These are phyloP conservation scores for Sporothrix schenckii DNA, from an alignment of 2,329 filamentous ascomycete genomes.

Conservation along the genomic window DNA sequence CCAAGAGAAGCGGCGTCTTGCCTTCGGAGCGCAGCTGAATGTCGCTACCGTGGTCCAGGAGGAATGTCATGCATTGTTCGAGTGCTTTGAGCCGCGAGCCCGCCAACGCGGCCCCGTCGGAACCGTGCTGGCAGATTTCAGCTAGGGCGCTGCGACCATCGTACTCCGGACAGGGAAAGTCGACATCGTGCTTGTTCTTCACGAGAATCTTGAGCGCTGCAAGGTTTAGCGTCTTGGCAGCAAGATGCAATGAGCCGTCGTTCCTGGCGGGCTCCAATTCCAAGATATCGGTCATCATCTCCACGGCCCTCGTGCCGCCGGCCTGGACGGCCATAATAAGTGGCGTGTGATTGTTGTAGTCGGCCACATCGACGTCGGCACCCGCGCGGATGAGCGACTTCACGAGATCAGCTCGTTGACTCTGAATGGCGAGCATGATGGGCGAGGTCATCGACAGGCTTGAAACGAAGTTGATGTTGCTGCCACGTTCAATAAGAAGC, in stretches of 20 bases:
- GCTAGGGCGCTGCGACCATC: constrained; percentile 65
- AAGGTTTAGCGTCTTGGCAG: constrained; percentile 61
- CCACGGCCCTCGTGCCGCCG: constrained; percentile 56
- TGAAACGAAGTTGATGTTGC: constrained; percentile 61
- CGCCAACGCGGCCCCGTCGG: constrained; percentile 51
- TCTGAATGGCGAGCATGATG: constrained; percentile 61
- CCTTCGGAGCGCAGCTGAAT: constrained; percentile 58
- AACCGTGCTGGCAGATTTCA: constrained; percentile 63
- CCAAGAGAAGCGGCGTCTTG: constrained; percentile 63
- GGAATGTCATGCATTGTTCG: constrained; percentile 59
- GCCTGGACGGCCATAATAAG: constrained; percentile 62
- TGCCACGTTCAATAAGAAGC: constrained; percentile 57
- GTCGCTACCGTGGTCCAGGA: constrained; percentile 62
- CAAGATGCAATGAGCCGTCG: constrained; percentile 69
- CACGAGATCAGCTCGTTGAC: constrained; percentile 60
- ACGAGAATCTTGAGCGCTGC: constrained; percentile 60
- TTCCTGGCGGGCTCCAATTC: constrained; percentile 60
- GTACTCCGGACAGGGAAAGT: constrained; percentile 66
- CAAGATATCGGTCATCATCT: constrained; percentile 59
- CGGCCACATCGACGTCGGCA: constrained; percentile 62
- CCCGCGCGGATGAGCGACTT: constrained; percentile 59
- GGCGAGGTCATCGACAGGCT: constrained; percentile 58
- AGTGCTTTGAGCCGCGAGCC: constrained; percentile 56
- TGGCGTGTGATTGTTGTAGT: constrained; percentile 60
- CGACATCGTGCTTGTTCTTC: constrained; percentile 62